Conservation (phyloP, 371 early-diverging fungal genomes). For the Nosema muscidifuracis region DNA sequence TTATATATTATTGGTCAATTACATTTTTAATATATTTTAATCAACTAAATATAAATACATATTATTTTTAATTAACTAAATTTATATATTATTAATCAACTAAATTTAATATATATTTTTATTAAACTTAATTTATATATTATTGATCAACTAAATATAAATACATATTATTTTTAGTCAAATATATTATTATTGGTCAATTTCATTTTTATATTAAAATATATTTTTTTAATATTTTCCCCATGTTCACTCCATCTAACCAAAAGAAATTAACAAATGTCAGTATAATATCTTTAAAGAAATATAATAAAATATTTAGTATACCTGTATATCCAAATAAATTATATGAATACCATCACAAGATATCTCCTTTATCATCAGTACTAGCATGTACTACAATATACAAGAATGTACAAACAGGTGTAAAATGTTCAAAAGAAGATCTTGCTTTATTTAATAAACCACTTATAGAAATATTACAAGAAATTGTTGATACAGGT, state of each 20-base stretch:
- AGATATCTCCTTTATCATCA: constrained; percentile 29
- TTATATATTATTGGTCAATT: too few species aligned
- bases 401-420: constrained; percentile 54
- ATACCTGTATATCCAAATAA: constrained; percentile 61
- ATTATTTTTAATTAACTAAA: too few species aligned
- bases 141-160: too few species aligned
- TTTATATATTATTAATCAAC: too few species aligned
- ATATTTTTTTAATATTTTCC: background rate
- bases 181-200: too few species aligned
- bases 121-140: too few species aligned
- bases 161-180: too few species aligned
- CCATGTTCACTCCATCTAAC: constrained; percentile 60
- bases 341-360: constrained; percentile 58
- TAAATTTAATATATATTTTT: too few species aligned
- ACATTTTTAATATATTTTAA: too few species aligned
- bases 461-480: constrained; percentile 34
- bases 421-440: constrained; percentile 45
- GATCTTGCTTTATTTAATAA: constrained; percentile 29
- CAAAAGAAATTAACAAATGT: constrained; percentile 58
- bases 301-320: constrained; percentile 50
- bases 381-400: constrained; percentile 52
- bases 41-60: too few species aligned
- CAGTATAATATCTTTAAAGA: constrained; percentile 49
- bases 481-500: constrained; percentile 51
- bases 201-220: background rate